Conservation (phyloP, 75 land plant species). For the Adiantum capillusveneris region DNA sequence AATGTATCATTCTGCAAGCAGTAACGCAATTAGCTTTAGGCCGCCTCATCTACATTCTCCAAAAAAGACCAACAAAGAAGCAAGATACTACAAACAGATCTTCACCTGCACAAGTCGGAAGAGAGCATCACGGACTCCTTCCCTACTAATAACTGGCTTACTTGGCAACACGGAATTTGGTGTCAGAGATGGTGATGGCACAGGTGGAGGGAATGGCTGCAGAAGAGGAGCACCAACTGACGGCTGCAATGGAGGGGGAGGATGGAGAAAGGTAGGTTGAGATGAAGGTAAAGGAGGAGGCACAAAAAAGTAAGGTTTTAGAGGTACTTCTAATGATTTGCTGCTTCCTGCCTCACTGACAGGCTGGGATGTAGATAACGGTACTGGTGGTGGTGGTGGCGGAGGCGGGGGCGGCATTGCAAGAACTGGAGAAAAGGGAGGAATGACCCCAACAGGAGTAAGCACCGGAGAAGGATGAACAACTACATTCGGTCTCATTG, state of each 20-base stretch:
- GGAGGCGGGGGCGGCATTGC: conserved; percentile 22
- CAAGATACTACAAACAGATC: too few species aligned
- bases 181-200: conserved; percentile 70
- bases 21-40: conserved; percentile 3
- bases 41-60: too few species aligned
- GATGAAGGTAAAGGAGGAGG: conserved; percentile 39
- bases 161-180: conserved; percentile 28
- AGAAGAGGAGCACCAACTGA: conserved; percentile 72
- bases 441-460: conserved; percentile 11
- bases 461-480: conserved; percentile 14
- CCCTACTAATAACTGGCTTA: conserved; percentile 51
- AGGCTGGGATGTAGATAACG: conserved; percentile 5
- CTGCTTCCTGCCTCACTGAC: not conserved
- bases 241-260: conserved; percentile 57
- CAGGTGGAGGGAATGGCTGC: conserved; percentile 89
- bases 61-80: too few species aligned
- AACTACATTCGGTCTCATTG: conserved; percentile 12
- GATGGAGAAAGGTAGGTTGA: conserved; percentile 32
- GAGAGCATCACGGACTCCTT: conserved; percentile 78
- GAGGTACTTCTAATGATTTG: conserved; percentile 25
- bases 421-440: conserved; percentile 22
- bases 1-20: conserved; percentile 65
- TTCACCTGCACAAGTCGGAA: conserved; percentile 68
- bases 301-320: conserved; percentile 69
- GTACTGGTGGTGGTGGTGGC: conserved; percentile 13